Evolutionary conservation across 768 basidiomycete species (phyloP).

Genomic region (Pholiota conissans): DNA sequence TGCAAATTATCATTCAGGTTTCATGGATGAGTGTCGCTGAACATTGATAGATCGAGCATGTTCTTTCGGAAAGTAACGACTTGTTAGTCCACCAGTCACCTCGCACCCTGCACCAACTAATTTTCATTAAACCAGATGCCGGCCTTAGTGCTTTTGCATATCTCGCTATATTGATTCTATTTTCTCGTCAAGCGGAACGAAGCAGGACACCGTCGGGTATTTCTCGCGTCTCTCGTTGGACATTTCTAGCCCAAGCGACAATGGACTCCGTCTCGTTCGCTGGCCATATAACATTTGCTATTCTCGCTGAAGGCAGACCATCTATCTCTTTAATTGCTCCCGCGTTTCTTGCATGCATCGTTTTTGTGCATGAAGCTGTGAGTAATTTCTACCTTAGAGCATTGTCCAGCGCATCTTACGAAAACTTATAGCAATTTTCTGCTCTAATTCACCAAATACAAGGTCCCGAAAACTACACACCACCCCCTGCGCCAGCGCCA

Average conservation of each 20-base stretch:
- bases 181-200: conserved; percentile 71
- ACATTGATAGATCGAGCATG: conserved; percentile 44
- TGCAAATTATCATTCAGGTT: conserved; percentile 8
- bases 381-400: conserved; percentile 19
- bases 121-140: conserved; percentile 53
- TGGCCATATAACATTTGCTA: conserved; percentile 85
- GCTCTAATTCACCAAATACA: conserved; percentile 82
- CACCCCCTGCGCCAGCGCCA: conserved; percentile 29
- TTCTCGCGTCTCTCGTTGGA: conserved; percentile 79
- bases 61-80: conserved; percentile 79
- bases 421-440: conserved; percentile 68
- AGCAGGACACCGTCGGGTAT: conserved; percentile 80
- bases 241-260: conserved; percentile 75
- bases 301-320: conserved; percentile 78
- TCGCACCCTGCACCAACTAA: conserved; percentile 10
- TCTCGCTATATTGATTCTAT: conserved; percentile 61
- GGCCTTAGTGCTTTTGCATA: conserved; percentile 68
- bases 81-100: conserved; percentile 34
- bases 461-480: conserved; percentile 60
- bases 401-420: neutral
- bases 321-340: conserved; percentile 83
- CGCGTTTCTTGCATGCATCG: conserved; percentile 77
- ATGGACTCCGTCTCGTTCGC: conserved; percentile 86
- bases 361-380: conserved; percentile 85
- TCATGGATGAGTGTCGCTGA: neutral